These are phyloP conservation scores for Trifolium subterraneum DNA, from an alignment of 306 rosid species.

Conservation along the genomic window DNA sequence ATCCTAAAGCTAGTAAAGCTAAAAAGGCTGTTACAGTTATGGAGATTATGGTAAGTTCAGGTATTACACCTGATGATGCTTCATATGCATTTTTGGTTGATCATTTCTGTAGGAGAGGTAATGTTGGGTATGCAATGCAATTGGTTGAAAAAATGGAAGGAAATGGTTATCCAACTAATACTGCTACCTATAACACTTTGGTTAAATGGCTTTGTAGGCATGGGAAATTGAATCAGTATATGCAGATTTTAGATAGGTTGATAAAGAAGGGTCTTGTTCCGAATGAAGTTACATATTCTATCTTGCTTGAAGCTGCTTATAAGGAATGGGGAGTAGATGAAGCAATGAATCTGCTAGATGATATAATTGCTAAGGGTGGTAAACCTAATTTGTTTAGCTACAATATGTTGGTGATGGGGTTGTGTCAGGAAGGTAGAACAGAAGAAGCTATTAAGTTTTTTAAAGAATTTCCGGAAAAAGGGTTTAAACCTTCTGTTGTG, in stretches of 20 bases:
- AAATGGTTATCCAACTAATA: conserved; percentile 66
- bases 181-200: conserved; percentile 73
- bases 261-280: conserved; percentile 80
- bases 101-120: conserved; percentile 77
- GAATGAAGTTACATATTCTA: conserved; percentile 76
- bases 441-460: conserved; percentile 79
- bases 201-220: conserved; percentile 81
- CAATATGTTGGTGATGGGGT: conserved; percentile 82
- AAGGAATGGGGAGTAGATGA: conserved; percentile 87
- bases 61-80: conserved; percentile 75
- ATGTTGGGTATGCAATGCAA: conserved; percentile 91
- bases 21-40: conserved; percentile 71
- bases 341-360: conserved; percentile 73
- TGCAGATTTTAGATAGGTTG: conserved; percentile 75
- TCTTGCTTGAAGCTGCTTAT: conserved; percentile 81
- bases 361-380: conserved; percentile 85
- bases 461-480: conserved; percentile 71
- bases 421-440: conserved; percentile 91
- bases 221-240: conserved; percentile 69
- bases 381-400: conserved; percentile 81
- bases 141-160: conserved; percentile 85
- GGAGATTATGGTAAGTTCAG: conserved; percentile 81
- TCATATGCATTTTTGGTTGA: conserved; percentile 71
- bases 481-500: conserved; percentile 81
- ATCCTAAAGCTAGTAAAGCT: too few relatives aligned